phyloP scores from a whole-genome alignment of 805 yeast species.

The Candida chauliodis region DNA sequence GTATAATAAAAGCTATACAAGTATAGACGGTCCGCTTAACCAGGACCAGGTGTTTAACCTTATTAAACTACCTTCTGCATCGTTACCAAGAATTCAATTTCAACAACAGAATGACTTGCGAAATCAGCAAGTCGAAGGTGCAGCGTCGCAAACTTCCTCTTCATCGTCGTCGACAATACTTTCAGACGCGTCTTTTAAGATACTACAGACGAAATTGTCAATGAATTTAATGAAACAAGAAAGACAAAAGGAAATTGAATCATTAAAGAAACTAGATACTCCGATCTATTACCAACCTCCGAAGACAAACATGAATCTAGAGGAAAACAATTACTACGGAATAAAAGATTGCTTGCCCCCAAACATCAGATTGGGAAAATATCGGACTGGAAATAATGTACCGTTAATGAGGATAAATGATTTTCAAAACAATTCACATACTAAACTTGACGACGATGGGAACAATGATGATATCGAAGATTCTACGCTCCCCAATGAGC shows the following conservation, averaged over 20 bases:
- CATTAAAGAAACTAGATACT: constrained; percentile 4
- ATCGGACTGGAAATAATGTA: constrained; percentile 6
- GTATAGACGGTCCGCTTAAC: constrained; percentile 1
- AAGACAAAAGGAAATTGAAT: constrained; percentile 2
- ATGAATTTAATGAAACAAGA: constrained; percentile 2
- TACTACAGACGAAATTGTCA: constrained; percentile 10
- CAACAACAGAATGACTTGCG: constrained; percentile 1
- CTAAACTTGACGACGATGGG: constrained; percentile 9
- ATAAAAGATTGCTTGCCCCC: constrained; percentile 26
- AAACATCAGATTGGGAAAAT: constrained; percentile 8
- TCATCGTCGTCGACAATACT: constrained; percentile 4
- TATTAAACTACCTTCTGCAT: constrained; percentile 9
- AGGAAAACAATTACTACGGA: constrained; percentile 21
- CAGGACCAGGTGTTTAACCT: not conserved
- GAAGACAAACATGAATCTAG: constrained; percentile 16
- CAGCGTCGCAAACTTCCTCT: not conserved
- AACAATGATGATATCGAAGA: constrained; percentile 18
- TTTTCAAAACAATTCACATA: constrained; percentile 1
- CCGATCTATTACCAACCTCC: constrained; percentile 34
- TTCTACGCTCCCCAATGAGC: constrained; percentile 14
- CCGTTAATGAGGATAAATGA: constrained; percentile 11
- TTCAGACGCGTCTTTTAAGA: constrained; percentile 8
- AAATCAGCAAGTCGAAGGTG: not conserved
- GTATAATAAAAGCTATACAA: not conserved
- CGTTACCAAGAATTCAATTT: constrained; percentile 3